Conservation (phyloP, 2,329 filamentous ascomycete genomes). For the Laburnicola sp. region DNA sequence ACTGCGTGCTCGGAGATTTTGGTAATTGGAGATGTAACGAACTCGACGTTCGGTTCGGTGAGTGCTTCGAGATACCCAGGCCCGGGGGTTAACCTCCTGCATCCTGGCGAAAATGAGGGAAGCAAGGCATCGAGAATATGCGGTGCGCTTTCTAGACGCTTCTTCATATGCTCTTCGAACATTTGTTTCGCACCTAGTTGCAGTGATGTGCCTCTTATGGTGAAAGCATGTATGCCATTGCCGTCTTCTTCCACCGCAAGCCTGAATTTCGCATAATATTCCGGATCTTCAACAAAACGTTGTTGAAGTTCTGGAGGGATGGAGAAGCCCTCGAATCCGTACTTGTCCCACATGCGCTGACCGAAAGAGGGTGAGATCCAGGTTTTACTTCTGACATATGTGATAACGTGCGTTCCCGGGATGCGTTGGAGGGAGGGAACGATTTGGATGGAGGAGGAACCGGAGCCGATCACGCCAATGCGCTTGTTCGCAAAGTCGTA, state of each 20-base stretch:
- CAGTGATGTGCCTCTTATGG: conserved; percentile 43
- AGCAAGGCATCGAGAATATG: conserved; percentile 48
- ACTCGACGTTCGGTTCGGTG: conserved; percentile 45
- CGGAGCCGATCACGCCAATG: conserved; percentile 42
- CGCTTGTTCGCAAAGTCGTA: conserved; percentile 39
- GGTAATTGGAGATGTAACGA: conserved; percentile 43
- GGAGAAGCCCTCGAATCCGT: conserved; percentile 39
- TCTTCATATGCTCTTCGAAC: conserved; percentile 49
- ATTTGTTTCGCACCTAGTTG: conserved; percentile 41
- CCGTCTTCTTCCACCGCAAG: conserved; percentile 39
- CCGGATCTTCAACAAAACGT: conserved; percentile 32
- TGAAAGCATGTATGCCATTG: conserved; percentile 35
- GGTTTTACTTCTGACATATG: conserved; percentile 41
- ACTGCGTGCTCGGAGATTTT: conserved; percentile 44
- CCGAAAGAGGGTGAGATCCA: conserved; percentile 44
- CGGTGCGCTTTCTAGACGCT: conserved; percentile 41
- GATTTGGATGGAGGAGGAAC: conserved; percentile 48
- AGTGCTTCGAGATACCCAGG: conserved; percentile 57
- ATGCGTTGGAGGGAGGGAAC: conserved; percentile 45
- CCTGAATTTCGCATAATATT: conserved; percentile 37
- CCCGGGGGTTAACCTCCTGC: conserved; percentile 55
- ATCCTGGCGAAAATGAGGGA: conserved; percentile 52
- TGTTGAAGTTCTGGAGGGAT: conserved; percentile 32
- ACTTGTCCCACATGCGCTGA: conserved; percentile 32
- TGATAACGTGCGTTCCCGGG: conserved; percentile 32